Evolutionary conservation across 331 rosid genomes (phyloP).

Genomic region (Malus hybrid): DNA sequence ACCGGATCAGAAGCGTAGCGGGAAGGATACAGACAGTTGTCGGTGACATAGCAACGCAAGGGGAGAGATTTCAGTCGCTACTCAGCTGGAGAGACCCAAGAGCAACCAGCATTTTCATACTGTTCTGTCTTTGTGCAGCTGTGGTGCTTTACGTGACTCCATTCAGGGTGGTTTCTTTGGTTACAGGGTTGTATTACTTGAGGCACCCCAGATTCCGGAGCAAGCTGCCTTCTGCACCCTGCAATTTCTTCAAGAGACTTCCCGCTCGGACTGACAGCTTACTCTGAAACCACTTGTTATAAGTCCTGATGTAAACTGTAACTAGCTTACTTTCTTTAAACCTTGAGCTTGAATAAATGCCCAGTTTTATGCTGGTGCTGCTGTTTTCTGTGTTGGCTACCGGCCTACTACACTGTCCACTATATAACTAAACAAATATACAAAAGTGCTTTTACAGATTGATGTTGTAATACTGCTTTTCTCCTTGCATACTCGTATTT

Average conservation of each 20-base stretch:
- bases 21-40: constrained; percentile 90
- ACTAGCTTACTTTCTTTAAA: background rate
- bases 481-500: too few relatives aligned
- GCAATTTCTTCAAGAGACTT: constrained; percentile 86
- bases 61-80: constrained; percentile 77
- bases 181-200: constrained; percentile 51
- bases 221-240: constrained; percentile 74
- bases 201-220: constrained; percentile 79
- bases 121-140: constrained; percentile 60
- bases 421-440: background rate
- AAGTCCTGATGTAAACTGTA: background rate
- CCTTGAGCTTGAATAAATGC: constrained; percentile 5
- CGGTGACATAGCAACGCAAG: constrained; percentile 90
- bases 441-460: too few relatives aligned
- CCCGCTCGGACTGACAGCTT: constrained; percentile 73
- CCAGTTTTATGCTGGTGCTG: background rate
- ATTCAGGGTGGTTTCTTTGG: constrained; percentile 61
- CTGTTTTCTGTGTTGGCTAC: background rate
- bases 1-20: constrained; percentile 73
- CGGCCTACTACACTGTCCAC: background rate
- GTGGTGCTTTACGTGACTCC: constrained; percentile 66
- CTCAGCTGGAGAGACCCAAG: constrained; percentile 93
- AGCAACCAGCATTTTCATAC: constrained; percentile 68
- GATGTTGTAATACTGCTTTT: too few relatives aligned
- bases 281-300: constrained; percentile 18